Evolutionary conservation across 1,139 yeast genomes (phyloP), one percentile per base, ranked within the genome.

Genomic region (Saccharomyces pastorianus): DNA sequence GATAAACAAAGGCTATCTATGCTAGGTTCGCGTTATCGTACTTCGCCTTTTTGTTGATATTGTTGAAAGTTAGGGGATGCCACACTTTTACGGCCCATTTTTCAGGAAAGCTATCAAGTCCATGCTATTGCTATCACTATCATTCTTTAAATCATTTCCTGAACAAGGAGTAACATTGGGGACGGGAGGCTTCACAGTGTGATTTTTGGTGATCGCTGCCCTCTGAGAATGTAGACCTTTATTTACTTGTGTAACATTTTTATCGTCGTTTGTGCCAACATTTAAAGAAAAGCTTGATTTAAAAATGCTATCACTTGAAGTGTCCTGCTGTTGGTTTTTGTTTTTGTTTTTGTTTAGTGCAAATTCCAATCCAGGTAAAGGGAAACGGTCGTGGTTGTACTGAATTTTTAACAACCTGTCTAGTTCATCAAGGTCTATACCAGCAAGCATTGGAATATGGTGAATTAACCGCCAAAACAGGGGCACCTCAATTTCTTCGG

Each of bases 341-440:
- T 1, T 38, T 38, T 48, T 50, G 50, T 46, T 46, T 28, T 48
- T 44, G 20, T 52, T 56, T 34, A 65, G 51, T 2, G 66, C 65
- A 42, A 59, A 48, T 11, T 60, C 55, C 34, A 63, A 50, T 2
- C 68, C 68, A 2, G 69, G 68, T 9, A 64, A 55, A 17, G 61
- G 54, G 47, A 62, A 59, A 8, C 58, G 63, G 48, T 62, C 61
- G 34, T 59, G 52, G 8, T 54, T 49, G 47, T 62, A 54, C 48
- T 52, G 60, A 14, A 58, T 27, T 47, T 62, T 62, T 14, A 67
- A 32, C 11, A 55, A 51, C 49, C 65, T 58, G 55, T 66, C 61
- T 13, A 65, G 49, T 50, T 64, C 69, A 55, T 67, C 71, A 13
- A 69, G 53, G 53, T 69, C 71, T 17, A 69, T 60, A 17, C 71